Conservation (phyloP, 257 asterid species). For the Jacaranda mimosifolia region DNA sequence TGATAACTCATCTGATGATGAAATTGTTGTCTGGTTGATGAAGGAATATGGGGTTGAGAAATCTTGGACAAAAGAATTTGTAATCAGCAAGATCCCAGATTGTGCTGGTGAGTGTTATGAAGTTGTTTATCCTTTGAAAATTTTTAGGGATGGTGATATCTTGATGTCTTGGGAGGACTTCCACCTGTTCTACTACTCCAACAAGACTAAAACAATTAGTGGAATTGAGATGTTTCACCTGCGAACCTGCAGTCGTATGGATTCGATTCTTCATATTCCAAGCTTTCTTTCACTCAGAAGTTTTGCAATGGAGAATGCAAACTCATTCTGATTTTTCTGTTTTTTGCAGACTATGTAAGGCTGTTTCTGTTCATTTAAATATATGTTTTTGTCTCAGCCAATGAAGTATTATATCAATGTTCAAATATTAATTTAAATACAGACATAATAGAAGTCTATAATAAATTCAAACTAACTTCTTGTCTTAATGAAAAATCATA, state of each 20-base stretch:
- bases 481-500: too few species aligned
- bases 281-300: slow-evolving; percentile 50
- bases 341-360: not conserved
- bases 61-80: slow-evolving; percentile 47
- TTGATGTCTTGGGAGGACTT: slow-evolving; percentile 46
- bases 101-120: slow-evolving; percentile 2
- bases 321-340: slow-evolving; percentile 8
- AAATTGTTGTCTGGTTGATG: slow-evolving; percentile 58
- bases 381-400: too few species aligned
- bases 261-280: slow-evolving; percentile 31
- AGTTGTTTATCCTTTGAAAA: slow-evolving; percentile 41
- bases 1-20: slow-evolving; percentile 38
- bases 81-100: slow-evolving; percentile 30
- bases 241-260: not conserved
- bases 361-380: not conserved
- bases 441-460: too few species aligned
- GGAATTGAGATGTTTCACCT: not conserved
- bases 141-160: slow-evolving; percentile 51
- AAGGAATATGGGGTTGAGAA: slow-evolving; percentile 51
- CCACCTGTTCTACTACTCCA: slow-evolving; percentile 37
- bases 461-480: too few species aligned
- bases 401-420: too few species aligned
- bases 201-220: slow-evolving; percentile 18
- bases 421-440: too few species aligned
- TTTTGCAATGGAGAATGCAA: slow-evolving; percentile 22